Base-by-base conservation (phyloP, 345 rosid genomes). In the Salix brachista region DNA sequence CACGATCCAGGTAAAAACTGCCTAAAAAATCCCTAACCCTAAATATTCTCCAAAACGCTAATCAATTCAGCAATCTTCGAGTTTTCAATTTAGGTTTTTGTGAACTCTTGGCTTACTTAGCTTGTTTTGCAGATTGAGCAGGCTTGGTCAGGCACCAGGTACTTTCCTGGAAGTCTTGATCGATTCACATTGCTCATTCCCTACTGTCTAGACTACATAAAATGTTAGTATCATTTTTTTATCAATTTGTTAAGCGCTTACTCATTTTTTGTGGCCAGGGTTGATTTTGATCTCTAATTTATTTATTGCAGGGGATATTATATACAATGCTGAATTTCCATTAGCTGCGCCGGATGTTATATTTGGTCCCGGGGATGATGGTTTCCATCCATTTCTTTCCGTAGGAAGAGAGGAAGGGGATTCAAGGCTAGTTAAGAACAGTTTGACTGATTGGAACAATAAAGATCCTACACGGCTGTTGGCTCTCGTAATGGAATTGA, bases 161-260 rank as follows among this genome's bases (percentile, higher is more conserved):
- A 84, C 30, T 73, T 80, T 71, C 80, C 92, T 8, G 85, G 76
- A 42, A 82, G 79, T 76, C 88, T 89, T 37, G 99, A 96, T 83
- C 97, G 99, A 7, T 93, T 93, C 82, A 91, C 97, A 58, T 86
- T 96, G 87, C 86, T 90, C 71, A 90, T 96, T 61, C 97, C 99
- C 26, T 96, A 90, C 76, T 96, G 99, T 80, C 85, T 92, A 11
- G 98, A 91, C 77, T 80, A 87, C 50, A 83, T 93, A 74, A 93
- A 86, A 86, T 96, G 99, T 96, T 61, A 85, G 92, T 89, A 12
- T n/a, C 14, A 41, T 23, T 69, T 14, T n/a, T 13, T 36, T 42
- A 19, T 69, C 32, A 41, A n/a, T 8, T n/a, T 8, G 52, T 14
- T 10, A 3, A 30, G 41, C 16, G 25, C 39, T 6, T 34, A 17